Base-by-base conservation (phyloP, 768 basidiomycete genomes). In the Calvatia gigantea region DNA sequence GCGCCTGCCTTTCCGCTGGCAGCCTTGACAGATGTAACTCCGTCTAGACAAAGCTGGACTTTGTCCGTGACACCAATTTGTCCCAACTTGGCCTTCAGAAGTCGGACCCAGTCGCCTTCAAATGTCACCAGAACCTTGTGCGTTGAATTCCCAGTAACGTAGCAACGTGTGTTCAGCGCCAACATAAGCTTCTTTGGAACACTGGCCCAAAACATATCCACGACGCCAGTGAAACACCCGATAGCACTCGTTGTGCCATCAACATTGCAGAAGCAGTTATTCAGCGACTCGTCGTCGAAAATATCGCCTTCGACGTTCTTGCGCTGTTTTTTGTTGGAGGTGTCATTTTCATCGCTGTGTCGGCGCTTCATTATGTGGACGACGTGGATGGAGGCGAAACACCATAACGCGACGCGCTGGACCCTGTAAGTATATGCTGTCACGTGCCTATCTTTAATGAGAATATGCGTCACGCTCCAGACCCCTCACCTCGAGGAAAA, bases 201-300 rank as follows among this genome's bases (percentile, higher is more conserved):
- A 27, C 41, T 17, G 15, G 28, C 6, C 54, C 54, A 56, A 14
- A 41, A 2, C 54, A 56, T 56, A 12, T 39, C 9, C 19, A 56
- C 54, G 23, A 19, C 15, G 29, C 54, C 54, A 25, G 46, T 43
- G 19, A 56, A 56, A 32, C 49, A 49, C 3, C 54, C 54, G 15
- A 48, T 19, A 25, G 54, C 46, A 37, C 29, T 42, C 17, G 37
- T 27, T 17, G 41, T 5, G n/a, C 14, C 25, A 29, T 23, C 29
- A 21, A 56, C 54, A 49, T 56, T 56, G 38, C 54, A 56, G 39
- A 56, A 32, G 11, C 54, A 56, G n/a, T 56, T 56, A 23, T 32
- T 48, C 27, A 56, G 46, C 3, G 47, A 49, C 9, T 42, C 38
- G 29, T 56, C 54, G 32, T 49, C 37, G 21, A 49, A 49, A 12